Percentiles rank a stretch among this genome's conserved stretches.
phyloP scores from a whole-genome alignment of 495 filamentous ascomycete species.

The Chaetomium fimeti region DNA sequence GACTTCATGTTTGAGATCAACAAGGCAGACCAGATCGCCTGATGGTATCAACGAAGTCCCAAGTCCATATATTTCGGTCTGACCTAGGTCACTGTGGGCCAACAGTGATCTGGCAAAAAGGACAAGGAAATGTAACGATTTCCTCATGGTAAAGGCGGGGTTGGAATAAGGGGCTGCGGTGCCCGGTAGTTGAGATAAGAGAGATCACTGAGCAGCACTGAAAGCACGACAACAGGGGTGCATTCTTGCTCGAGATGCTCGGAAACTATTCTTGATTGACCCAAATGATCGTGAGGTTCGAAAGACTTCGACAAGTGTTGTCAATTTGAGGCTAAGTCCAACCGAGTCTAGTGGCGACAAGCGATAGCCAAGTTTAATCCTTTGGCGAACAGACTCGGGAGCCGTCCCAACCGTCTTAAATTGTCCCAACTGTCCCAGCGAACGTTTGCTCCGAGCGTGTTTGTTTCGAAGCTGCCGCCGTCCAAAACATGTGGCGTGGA shows the following conservation, averaged over 20 bases:
- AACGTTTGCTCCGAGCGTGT: background rate
- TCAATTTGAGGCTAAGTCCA: background rate
- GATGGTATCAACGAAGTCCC: background rate
- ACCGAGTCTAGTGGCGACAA: background rate
- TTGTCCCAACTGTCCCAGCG: background rate
- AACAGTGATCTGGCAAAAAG: conserved; percentile 5
- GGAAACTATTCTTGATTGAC: background rate
- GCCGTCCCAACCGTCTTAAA: background rate
- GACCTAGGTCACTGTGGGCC: conserved; percentile 10
- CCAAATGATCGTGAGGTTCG: background rate
- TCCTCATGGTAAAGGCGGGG: conserved; percentile 5
- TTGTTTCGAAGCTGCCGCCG: background rate
- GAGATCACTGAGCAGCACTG: background rate
- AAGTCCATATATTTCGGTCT: conserved; percentile 10
- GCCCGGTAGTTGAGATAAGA: background rate
- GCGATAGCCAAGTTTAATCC: background rate
- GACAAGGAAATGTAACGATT: background rate
- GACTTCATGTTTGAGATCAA: background rate
- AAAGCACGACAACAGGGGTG: background rate
- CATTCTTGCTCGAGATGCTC: background rate
- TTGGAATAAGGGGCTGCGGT: background rate
- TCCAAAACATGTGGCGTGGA: background rate
- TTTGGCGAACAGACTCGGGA: conserved; percentile 8
- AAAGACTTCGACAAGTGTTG: conserved; percentile 2
- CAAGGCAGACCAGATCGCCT: conserved; percentile 1